These are phyloP conservation scores for Xerocomellus chrysenteron DNA, from an alignment of 768 basidiomycete genomes.

Conservation along the genomic window DNA sequence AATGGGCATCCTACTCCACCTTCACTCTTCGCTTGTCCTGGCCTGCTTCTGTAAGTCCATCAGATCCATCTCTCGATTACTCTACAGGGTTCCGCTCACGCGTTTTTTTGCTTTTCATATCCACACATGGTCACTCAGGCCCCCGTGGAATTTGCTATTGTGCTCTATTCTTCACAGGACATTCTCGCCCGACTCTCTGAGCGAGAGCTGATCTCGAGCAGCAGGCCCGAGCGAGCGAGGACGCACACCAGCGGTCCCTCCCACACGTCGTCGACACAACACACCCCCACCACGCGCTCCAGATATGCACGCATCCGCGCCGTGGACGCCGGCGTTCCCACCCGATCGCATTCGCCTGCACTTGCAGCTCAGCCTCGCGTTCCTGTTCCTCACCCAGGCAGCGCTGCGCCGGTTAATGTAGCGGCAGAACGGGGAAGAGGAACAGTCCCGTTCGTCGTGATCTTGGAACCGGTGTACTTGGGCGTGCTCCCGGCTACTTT, in stretches of 20 bases:
- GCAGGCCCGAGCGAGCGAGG: neutral
- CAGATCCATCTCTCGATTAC: neutral
- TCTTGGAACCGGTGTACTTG: constrained; percentile 59
- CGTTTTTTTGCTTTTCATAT: neutral
- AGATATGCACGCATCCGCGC: constrained; percentile 60
- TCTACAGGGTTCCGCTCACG: neutral
- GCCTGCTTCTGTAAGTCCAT: constrained; percentile 50
- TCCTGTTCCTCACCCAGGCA: neutral
- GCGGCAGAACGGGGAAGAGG: neutral
- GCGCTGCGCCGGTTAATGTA: neutral
- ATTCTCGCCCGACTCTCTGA: constrained; percentile 19
- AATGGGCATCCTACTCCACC: constrained; percentile 41
- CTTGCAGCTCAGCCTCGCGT: neutral
- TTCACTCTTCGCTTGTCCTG: constrained; percentile 57
- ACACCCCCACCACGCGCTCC: constrained; percentile 33
- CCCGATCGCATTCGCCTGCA: constrained; percentile 16
- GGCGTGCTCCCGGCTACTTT: constrained; percentile 59
- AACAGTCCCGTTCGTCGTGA: constrained; percentile 48
- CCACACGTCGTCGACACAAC: constrained; percentile 8
- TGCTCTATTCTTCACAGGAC: constrained; percentile 37
- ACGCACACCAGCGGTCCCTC: constrained; percentile 6
- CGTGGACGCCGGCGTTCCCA: constrained; percentile 51
- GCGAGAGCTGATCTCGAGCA: neutral
- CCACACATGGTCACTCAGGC: constrained; percentile 28
- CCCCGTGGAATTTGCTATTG: constrained; percentile 45